Base-by-base conservation (phyloP, 2,329 filamentous ascomycete species). In the Colletotrichum tropicicola region DNA sequence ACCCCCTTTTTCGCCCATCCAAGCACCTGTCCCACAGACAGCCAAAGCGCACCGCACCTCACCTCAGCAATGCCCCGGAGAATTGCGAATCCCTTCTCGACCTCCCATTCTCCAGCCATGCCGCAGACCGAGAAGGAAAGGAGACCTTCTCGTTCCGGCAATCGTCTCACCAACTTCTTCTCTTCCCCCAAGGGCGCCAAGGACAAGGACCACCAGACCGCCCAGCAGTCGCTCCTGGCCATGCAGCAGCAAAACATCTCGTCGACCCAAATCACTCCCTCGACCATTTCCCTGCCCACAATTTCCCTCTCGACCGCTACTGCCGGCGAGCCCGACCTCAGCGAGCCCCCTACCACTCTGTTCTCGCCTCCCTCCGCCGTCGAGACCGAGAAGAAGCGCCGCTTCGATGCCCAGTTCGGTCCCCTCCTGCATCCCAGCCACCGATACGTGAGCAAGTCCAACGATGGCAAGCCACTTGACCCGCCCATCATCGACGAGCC, bases 401-500 rank as follows among this genome's bases (percentile, higher is more conserved):
- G 89, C 74, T 87, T 91, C 72, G 92, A 98, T 74, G 92, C 95
- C 35, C 94, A 98, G 75, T 99, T 98, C 74, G 96, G 92, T 12
- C 95, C 95, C 15, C 84, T 98, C 52, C 86, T 90, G 69, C 91
- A 93, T 69, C 87, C 89, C 53, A 91, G 86, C 73, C 95, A 99
- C 79, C 87, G 92, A 75, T 97, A 98, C 81, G 90, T 92, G 68
- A 98, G 94, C 84, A 89, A 91, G 78, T 94, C 97, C 76, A 89
- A 91, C 67, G 61, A 65, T 19, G 95, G 94, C 70, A 88, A 89
- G 72, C 87, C 91, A 39, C 91, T 98, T 63, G 89, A 90, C 47
- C 88, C 93, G 37, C 94, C 95, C 5, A 83, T 98, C 65, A 93
- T 97, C 76, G 96, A 99, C 74, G 95, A 98, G 78, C 95, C 96